These are phyloP conservation scores for Carex arenaria DNA, from an alignment of 202 grass and related monocot species.

Conservation along the genomic window DNA sequence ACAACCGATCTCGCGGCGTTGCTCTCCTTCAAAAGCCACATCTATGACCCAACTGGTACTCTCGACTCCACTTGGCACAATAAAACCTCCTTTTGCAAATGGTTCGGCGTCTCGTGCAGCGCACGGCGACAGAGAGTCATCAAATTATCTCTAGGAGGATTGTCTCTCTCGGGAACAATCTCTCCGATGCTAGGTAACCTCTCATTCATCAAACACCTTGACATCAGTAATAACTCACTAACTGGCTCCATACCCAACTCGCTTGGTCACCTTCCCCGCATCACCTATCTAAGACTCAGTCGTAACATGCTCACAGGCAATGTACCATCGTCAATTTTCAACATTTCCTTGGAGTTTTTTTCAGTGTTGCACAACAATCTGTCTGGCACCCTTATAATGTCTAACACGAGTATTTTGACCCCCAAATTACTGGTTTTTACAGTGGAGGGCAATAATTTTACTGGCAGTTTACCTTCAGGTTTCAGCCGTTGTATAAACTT, in stretches of 20 bases:
- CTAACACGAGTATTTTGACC: not conserved
- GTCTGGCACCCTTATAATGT: slow-evolving; percentile 8
- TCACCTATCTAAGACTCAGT: slow-evolving; percentile 18
- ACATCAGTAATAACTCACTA: slow-evolving; percentile 32
- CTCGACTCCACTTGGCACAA: slow-evolving; percentile 42
- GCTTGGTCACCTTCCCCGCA: slow-evolving; percentile 26
- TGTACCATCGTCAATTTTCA: slow-evolving; percentile 37
- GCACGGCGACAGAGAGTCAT: slow-evolving; percentile 19
- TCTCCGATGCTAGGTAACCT: slow-evolving; percentile 43
- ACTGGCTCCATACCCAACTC: slow-evolving; percentile 24
- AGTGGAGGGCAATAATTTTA: slow-evolving; percentile 33
- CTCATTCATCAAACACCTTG: slow-evolving; percentile 40
- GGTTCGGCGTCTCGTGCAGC: slow-evolving; percentile 39
- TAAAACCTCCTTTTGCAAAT: slow-evolving; percentile 39
- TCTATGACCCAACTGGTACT: slow-evolving; percentile 34
- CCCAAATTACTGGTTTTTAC: slow-evolving; percentile 19
- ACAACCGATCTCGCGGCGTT: slow-evolving; percentile 35
- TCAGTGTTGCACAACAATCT: slow-evolving; percentile 8
- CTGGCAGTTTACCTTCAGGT: slow-evolving; percentile 34
- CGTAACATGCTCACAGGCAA: slow-evolving; percentile 40
- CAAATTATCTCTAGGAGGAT: not conserved
- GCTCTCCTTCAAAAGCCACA: slow-evolving; percentile 47
- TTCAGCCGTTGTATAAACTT: slow-evolving; percentile 27
- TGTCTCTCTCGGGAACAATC: slow-evolving; percentile 35
- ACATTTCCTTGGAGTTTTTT: slow-evolving; percentile 22